These are phyloP conservation scores for Corchorus capsularis DNA, from an alignment of 345 rosid genomes.

Conservation along the genomic window DNA sequence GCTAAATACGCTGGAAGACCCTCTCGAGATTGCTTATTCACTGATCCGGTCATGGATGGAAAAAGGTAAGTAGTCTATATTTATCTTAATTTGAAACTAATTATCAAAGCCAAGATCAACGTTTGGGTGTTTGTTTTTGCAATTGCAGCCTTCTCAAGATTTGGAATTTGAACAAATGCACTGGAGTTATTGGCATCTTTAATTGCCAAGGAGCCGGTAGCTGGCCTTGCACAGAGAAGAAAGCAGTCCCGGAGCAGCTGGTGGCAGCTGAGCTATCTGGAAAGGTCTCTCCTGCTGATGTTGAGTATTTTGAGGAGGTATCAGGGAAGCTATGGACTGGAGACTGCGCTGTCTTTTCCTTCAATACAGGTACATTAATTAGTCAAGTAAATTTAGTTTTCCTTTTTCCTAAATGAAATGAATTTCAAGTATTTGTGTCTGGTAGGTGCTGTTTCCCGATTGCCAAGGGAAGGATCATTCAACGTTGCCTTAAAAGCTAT, in stretches of 20 bases:
- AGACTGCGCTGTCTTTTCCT: slow-evolving; percentile 54
- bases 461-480: slow-evolving; percentile 32
- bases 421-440: no score
- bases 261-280: slow-evolving; percentile 28
- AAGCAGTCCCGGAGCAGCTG: slow-evolving; percentile 10
- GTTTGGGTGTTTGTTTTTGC: not conserved
- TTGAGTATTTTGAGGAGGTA: slow-evolving; percentile 55
- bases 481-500: slow-evolving; percentile 32
- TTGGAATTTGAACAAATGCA: slow-evolving; percentile 59
- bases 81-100: not conserved
- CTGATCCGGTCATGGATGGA: slow-evolving; percentile 55
- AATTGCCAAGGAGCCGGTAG: slow-evolving; percentile 65
- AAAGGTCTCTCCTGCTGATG: slow-evolving; percentile 41
- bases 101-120: no score
- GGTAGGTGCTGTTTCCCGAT: slow-evolving; percentile 37
- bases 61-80: slow-evolving; percentile 39
- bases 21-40: slow-evolving; percentile 52
- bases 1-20: slow-evolving; percentile 67
- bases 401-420: no score
- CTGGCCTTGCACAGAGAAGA: slow-evolving; percentile 45
- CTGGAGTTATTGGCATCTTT: slow-evolving; percentile 54
- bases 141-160: slow-evolving; percentile 50
- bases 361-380: slow-evolving; percentile 36
- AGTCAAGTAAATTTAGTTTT: no score
- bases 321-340: slow-evolving; percentile 49